Evolutionary conservation across 2,329 filamentous ascomycete genomes (phyloP).

Genomic region (Fusarium tanahbumbuense): DNA sequence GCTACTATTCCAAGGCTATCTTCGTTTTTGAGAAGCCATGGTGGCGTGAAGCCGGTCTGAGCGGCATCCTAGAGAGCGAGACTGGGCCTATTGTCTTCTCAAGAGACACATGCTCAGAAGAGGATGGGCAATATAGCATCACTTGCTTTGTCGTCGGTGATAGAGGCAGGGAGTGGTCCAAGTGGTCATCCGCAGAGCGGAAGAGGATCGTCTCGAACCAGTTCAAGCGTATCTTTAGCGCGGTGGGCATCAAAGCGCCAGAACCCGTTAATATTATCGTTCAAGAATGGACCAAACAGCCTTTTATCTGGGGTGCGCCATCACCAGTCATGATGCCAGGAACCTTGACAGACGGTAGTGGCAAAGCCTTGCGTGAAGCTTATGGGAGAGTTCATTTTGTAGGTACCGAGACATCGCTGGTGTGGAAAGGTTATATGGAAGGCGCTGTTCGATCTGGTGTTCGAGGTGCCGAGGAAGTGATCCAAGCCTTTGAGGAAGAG

Average conservation of each 20-base stretch:
- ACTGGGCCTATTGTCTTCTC: constrained; percentile 46
- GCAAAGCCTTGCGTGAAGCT: constrained; percentile 46
- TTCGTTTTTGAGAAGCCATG: constrained; percentile 58
- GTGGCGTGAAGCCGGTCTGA: constrained; percentile 57
- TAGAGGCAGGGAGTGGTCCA: constrained; percentile 38
- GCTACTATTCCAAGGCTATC: constrained; percentile 53
- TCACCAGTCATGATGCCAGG: constrained; percentile 37
- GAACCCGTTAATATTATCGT: constrained; percentile 33
- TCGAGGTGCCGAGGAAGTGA: constrained; percentile 33
- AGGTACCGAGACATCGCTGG: constrained; percentile 40
- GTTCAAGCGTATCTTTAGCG: constrained; percentile 23
- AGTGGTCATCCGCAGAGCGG: constrained; percentile 14
- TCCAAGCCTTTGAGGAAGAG: constrained; percentile 19
- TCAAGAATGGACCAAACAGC: constrained; percentile 37
- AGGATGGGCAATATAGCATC: constrained; percentile 45
- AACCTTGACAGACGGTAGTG: constrained; percentile 15
- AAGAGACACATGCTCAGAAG: constrained; percentile 43
- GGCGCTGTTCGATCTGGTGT: constrained; percentile 40
- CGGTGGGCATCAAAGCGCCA: constrained; percentile 14
- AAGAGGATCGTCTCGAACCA: constrained; percentile 5
- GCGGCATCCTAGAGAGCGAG: constrained; percentile 55
- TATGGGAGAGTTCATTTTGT: constrained; percentile 46
- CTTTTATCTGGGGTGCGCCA: constrained; percentile 29
- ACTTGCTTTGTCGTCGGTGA: constrained; percentile 51
- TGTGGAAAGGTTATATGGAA: constrained; percentile 47